A percentile compares a stretch with the other conserved stretches of the same genome.
Evolutionary conservation across 768 basidiomycete species (phyloP).

Genomic region (Coprinellus micaceus): DNA sequence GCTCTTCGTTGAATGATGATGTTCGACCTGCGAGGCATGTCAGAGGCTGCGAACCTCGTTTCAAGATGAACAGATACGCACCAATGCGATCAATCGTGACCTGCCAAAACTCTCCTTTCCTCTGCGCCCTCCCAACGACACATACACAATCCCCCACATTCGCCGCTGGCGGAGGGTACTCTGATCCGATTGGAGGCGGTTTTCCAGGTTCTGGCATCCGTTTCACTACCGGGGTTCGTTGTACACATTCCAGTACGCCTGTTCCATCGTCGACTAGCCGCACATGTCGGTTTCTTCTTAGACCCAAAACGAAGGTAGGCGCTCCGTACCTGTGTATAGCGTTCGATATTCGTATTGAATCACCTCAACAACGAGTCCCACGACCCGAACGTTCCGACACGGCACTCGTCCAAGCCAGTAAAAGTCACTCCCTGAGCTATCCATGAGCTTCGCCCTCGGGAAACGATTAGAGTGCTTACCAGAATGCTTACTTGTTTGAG

Average conservation of each 20-base stretch:
- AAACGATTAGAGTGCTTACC: not conserved
- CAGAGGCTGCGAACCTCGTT: not conserved
- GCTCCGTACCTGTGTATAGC: constrained; percentile 41
- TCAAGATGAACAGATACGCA: constrained; percentile 23
- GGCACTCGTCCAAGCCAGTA: constrained; percentile 73
- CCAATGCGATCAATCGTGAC: constrained; percentile 50
- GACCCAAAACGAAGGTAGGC: not conserved
- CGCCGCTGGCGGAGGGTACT: constrained; percentile 34
- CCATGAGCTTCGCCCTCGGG: not conserved
- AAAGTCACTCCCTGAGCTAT: constrained; percentile 47
- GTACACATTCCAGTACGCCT: constrained; percentile 63
- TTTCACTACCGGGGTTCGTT: constrained; percentile 30
- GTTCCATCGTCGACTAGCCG: constrained; percentile 74
- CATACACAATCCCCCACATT: constrained; percentile 45
- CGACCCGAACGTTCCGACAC: constrained; percentile 57
- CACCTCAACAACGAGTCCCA: constrained; percentile 65
- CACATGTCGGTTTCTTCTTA: not conserved
- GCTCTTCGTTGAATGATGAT: constrained; percentile 53
- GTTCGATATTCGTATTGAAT: constrained; percentile 52
- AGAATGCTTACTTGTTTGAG: not conserved
- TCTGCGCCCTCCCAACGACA: constrained; percentile 44
- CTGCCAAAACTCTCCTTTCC: constrained; percentile 34
- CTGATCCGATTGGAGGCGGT: constrained; percentile 8
- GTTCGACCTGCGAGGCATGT: constrained; percentile 36
- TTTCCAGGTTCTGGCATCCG: constrained; percentile 13